Evolutionary conservation across 768 basidiomycete genomes (phyloP).

Genomic region (Rhizopogon sp.): DNA sequence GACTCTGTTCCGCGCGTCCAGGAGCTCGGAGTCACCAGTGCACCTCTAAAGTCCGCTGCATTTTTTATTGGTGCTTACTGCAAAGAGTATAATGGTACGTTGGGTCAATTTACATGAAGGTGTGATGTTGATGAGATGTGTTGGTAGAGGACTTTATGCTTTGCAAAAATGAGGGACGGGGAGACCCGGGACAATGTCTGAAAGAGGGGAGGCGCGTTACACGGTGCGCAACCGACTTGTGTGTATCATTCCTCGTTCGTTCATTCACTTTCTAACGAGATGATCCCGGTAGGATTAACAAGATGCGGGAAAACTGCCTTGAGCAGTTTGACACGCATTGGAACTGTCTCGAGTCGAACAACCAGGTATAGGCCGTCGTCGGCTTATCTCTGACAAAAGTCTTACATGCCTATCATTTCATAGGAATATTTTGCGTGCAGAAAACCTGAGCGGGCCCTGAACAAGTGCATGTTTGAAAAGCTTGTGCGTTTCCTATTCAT

Average conservation of each 20-base stretch:
- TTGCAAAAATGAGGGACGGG: conserved; percentile 86
- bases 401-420: neutral
- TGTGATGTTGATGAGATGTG: conserved; percentile 32
- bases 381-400: neutral
- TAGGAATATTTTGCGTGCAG: conserved; percentile 91
- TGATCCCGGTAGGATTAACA: conserved; percentile 60
- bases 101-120: neutral
- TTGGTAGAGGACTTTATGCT: conserved; percentile 89
- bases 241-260: conserved; percentile 27
- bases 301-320: conserved; percentile 90
- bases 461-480: conserved; percentile 95
- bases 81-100: conserved; percentile 93
- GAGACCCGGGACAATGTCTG: conserved; percentile 85
- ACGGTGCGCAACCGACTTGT: conserved; percentile 93
- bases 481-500: conserved; percentile 52
- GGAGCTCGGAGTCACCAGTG: conserved; percentile 88
- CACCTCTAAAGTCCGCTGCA: conserved; percentile 90
- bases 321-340: conserved; percentile 88
- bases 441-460: conserved; percentile 80
- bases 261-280: neutral
- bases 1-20: conserved; percentile 68
- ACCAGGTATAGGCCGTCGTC: conserved; percentile 63
- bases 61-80: conserved; percentile 97
- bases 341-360: conserved; percentile 90
- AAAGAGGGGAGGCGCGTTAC: conserved; percentile 96